These are phyloP conservation scores for Eucalyptus regnans DNA, from an alignment of 345 rosid genomes.

Conservation along the genomic window DNA sequence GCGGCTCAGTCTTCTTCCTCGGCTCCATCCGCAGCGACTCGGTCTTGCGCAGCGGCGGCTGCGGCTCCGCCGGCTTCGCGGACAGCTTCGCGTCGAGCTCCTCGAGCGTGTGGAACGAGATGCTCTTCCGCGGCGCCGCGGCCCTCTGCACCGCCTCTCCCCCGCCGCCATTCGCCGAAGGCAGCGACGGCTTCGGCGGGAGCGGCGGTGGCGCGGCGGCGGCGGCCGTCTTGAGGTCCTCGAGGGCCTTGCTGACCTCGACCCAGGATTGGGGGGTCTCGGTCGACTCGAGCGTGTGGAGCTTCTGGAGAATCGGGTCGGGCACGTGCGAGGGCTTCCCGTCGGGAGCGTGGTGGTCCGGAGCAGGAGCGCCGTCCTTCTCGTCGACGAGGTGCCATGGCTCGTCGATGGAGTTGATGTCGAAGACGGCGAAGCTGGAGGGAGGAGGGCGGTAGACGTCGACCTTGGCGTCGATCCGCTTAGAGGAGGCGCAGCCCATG, in stretches of 20 bases:
- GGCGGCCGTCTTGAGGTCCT: conserved; percentile 42
- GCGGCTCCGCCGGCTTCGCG: conserved; percentile 2
- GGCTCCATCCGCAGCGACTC: conserved; percentile 31
- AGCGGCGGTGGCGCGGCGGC: background rate
- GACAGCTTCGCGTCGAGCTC: conserved; percentile 54
- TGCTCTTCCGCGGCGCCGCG: conserved; percentile 23
- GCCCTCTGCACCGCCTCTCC: background rate
- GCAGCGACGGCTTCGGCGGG: background rate
- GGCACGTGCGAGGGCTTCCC: conserved; percentile 26
- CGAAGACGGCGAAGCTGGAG: conserved; percentile 67
- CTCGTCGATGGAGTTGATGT: conserved; percentile 68
- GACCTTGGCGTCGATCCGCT: conserved; percentile 36
- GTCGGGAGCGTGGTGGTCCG: conserved; percentile 1
- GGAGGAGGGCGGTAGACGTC: conserved; percentile 74
- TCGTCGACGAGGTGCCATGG: conserved; percentile 52
- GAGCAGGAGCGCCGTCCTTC: background rate
- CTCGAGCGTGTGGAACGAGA: conserved; percentile 74
- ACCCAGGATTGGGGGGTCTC: conserved; percentile 87
- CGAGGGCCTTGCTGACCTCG: conserved; percentile 78
- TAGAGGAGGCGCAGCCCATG: conserved; percentile 85
- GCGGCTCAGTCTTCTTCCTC: background rate
- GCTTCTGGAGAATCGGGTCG: conserved; percentile 37
- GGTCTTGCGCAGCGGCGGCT: background rate
- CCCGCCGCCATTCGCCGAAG: background rate
- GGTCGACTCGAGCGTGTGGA: conserved; percentile 22